Base-by-base conservation (phyloP, 2,329 filamentous ascomycete species). In the Westerdykella ornata region DNA sequence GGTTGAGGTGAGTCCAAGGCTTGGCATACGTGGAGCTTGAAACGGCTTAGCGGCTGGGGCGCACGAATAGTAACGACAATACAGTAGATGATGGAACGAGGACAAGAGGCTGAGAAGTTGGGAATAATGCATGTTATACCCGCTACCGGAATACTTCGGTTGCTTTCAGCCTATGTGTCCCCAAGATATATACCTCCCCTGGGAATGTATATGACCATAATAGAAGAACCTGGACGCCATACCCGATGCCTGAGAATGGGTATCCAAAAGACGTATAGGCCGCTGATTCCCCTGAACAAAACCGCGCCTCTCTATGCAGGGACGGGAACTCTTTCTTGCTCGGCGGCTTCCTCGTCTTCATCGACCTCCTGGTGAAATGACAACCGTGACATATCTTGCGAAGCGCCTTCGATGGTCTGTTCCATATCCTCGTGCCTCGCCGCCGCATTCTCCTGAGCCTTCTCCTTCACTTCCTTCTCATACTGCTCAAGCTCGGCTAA, bases 361-460 rank as follows among this genome's bases (percentile, higher is more conserved):
- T 30, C 31, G 14, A 19, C 15, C 4, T 41, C 35, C 29, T 43
- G 31, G n/a, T 36, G 18, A 29, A 48, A 44, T 9, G 52, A 49
- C 16, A 53, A 29, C 14, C 46, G 26, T 3, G 42, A 36, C 17
- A 54, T 28, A 5, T 41, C 39, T 11, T 39, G 37, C 9, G 43
- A 46, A 1, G 45, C 77, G 43, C 82, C 75, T 51, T 95, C 63
- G 39, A 78, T 72, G 42, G 65, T 63, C 48, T 63, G 65, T 45
- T 73, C 69, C 36, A 69, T 62, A 15, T 67, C 71, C 42, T 69
- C 71, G 17, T 53, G 71, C 61, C 28, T 43, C 29, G 64, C 45
- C 65, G 65, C 38, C 44, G 47, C 49, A 73, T 72, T 52, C 69
- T 71, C 46, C 60, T 65, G 37, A 75, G 76, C 57, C 82, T 82